Evolutionary conservation across 1,139 yeast species (phyloP).

Genomic region (Debaryomyces robertsiae): DNA sequence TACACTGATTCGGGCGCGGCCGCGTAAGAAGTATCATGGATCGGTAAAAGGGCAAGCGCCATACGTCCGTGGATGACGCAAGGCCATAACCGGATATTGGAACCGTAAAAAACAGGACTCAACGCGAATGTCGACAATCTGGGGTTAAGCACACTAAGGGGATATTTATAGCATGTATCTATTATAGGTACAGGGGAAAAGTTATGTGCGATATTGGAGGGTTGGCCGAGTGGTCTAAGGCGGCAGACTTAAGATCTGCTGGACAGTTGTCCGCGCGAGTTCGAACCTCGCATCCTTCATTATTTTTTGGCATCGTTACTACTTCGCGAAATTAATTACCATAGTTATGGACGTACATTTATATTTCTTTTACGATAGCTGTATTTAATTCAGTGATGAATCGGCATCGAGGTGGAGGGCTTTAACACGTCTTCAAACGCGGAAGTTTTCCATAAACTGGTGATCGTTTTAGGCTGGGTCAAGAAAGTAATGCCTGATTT

Average conservation of each 20-base stretch:
- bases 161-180: too few relatives aligned
- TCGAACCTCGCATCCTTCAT: constrained; percentile 82
- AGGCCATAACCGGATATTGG: neutral
- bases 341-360: neutral
- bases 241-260: constrained; percentile 49
- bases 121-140: neutral
- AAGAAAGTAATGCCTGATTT: constrained; percentile 71
- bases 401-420: constrained; percentile 71
- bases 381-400: constrained; percentile 34
- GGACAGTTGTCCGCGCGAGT: constrained; percentile 73
- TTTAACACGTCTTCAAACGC: constrained; percentile 50
- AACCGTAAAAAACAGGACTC: neutral
- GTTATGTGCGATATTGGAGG: constrained; percentile 31
- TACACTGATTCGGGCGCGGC: too few relatives aligned
- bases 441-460: constrained; percentile 67
- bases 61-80: too few relatives aligned
- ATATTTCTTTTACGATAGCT: too few relatives aligned
- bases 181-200: neutral
- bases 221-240: constrained; percentile 61
- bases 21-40: too few relatives aligned
- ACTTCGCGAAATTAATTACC: too few relatives aligned
- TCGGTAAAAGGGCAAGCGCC: too few relatives aligned
- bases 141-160: neutral
- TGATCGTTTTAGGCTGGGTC: constrained; percentile 78
- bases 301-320: constrained; percentile 31